Evolutionary conservation across 75 land plant genomes (phyloP).

Genomic region (Cryptomeria japonica): DNA sequence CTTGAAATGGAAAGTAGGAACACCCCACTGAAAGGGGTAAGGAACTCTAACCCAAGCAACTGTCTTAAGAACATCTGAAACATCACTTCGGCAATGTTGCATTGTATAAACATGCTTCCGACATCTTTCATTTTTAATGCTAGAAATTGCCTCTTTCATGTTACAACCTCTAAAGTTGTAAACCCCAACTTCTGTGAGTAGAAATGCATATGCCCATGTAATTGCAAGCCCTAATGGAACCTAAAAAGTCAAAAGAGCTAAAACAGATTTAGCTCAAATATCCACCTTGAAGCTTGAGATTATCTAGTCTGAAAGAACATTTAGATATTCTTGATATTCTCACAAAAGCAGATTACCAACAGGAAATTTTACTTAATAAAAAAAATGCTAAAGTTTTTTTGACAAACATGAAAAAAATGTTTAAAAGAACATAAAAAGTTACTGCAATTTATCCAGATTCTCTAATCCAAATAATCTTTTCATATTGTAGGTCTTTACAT

Average conservation of each 20-base stretch:
- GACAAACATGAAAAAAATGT: neutral
- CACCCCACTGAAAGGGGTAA: conserved; percentile 97
- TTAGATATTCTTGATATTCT: neutral
- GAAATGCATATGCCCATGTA: conserved; percentile 88
- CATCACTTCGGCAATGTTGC: conserved; percentile 88
- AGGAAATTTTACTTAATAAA: too few relatives aligned
- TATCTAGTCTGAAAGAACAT: neutral
- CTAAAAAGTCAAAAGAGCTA: conserved; percentile 30
- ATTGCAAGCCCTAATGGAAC: conserved; percentile 85
- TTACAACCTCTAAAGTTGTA: conserved; percentile 83
- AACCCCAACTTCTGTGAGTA: conserved; percentile 83
- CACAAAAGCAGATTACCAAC: neutral
- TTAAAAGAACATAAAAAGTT: neutral
- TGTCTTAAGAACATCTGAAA: conserved; percentile 68
- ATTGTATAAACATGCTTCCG: conserved; percentile 65
- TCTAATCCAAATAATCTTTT: neutral
- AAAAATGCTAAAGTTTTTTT: neutral
- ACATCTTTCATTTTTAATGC: conserved; percentile 58
- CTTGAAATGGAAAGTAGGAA: conserved; percentile 74
- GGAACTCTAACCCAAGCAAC: conserved; percentile 91
- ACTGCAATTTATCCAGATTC: neutral
- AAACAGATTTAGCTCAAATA: neutral
- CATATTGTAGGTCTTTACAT: conserved; percentile 15
- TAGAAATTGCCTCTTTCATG: conserved; percentile 56
- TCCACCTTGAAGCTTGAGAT: neutral